A percentile compares a stretch with the other conserved stretches of the same genome.
Conservation (phyloP, 1,284 basidiomycete species). For the Boletellus deceptivus region DNA sequence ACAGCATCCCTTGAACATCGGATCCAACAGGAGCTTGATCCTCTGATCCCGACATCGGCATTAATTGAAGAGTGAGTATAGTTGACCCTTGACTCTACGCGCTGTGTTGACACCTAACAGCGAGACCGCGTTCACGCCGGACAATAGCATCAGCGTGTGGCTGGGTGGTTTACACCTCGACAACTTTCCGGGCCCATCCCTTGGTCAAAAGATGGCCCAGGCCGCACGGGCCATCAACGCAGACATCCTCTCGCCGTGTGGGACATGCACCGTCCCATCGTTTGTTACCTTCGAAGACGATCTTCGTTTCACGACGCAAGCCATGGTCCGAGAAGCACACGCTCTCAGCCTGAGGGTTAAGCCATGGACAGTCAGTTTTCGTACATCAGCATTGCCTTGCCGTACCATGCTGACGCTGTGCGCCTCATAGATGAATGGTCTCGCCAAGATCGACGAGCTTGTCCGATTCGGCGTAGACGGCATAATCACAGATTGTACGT, state of each 20-base stretch:
- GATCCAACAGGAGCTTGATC: constrained; percentile 43
- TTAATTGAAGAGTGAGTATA: constrained; percentile 55
- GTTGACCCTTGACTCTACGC: neutral
- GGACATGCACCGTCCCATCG: constrained; percentile 34
- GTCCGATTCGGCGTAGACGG: constrained; percentile 65
- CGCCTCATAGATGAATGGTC: constrained; percentile 48
- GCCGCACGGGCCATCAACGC: constrained; percentile 69
- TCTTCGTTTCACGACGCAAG: constrained; percentile 61
- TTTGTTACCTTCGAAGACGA: constrained; percentile 35
- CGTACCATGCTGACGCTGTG: constrained; percentile 12
- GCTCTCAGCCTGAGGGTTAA: constrained; percentile 59
- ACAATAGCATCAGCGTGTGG: constrained; percentile 53
- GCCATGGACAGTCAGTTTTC: constrained; percentile 65
- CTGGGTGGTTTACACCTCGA: constrained; percentile 59
- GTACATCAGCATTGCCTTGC: neutral
- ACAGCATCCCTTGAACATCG: neutral
- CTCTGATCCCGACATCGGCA: constrained; percentile 55
- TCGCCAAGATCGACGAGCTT: constrained; percentile 61
- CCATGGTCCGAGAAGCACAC: constrained; percentile 69
- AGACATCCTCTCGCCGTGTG: constrained; percentile 66
- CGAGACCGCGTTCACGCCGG: constrained; percentile 39
- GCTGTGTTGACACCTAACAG: constrained; percentile 30
- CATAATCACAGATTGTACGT: constrained; percentile 64
- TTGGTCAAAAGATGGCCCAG: constrained; percentile 54
- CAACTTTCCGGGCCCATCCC: constrained; percentile 53